Evolutionary conservation across 768 basidiomycete genomes (phyloP).

Genomic region (Boletus subparvulus): DNA sequence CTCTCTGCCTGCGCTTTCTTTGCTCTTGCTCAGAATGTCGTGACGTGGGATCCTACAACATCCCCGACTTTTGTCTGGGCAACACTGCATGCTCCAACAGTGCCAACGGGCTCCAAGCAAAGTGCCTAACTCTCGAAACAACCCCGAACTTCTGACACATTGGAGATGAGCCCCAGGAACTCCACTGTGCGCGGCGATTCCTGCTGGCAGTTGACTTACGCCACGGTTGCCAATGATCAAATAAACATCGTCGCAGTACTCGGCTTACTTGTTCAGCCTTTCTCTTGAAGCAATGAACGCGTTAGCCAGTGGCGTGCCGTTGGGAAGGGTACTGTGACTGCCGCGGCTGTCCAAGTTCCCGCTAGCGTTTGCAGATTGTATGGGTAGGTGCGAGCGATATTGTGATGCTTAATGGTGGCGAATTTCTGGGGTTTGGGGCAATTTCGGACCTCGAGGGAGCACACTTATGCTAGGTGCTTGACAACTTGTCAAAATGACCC

Average conservation of each 20-base stretch:
- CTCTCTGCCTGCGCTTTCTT: not conserved
- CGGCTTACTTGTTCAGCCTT: not conserved
- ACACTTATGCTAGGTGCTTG: no score
- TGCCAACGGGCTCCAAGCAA: conserved; percentile 31
- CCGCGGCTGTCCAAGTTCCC: no score
- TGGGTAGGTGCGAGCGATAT: not conserved
- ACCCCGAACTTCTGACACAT: conserved; percentile 35
- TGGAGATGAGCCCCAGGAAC: conserved; percentile 34
- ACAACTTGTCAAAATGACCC: no score
- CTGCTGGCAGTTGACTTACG: conserved; percentile 58
- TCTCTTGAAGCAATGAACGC: no score
- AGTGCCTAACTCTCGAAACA: conserved; percentile 33
- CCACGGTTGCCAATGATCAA: conserved; percentile 26
- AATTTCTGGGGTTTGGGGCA: not conserved
- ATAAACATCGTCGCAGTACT: conserved; percentile 11
- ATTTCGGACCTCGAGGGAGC: not conserved
- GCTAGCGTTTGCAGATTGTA: no score
- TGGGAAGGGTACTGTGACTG: no score
- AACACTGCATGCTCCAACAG: conserved; percentile 38
- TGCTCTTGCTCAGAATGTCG: not conserved
- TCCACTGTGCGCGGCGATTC: conserved; percentile 52
- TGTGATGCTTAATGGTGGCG: not conserved
- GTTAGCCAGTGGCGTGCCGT: no score
- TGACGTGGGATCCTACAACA: conserved; percentile 26
- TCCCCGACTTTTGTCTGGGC: conserved; percentile 20